Percentiles rank a stretch among this genome's conserved stretches.
These are phyloP conservation scores for Colletotrichum spaethianum DNA, from an alignment of 2,329 filamentous ascomycete species.

Conservation along the genomic window DNA sequence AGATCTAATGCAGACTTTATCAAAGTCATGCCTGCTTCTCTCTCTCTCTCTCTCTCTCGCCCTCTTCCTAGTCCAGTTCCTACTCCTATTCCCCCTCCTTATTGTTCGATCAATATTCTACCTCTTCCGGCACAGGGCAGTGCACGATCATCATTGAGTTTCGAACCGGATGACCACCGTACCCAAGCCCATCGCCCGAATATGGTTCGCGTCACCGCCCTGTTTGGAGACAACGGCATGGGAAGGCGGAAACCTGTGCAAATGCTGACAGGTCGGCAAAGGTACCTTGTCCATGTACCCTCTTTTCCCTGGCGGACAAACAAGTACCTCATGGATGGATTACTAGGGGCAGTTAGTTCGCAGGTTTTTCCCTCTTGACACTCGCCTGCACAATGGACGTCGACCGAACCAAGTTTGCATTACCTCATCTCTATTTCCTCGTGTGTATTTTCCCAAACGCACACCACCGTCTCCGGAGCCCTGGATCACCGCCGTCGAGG, in stretches of 20 bases:
- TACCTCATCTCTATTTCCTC: conserved; percentile 32
- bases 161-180: not conserved
- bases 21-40: conserved; percentile 31
- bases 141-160: not conserved
- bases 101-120: not conserved
- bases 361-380: conserved; percentile 27
- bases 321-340: not conserved
- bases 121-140: not conserved
- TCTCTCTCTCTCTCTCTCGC: not conserved
- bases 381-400: conserved; percentile 30
- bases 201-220: conserved; percentile 36
- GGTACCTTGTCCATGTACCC: conserved; percentile 18
- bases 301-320: conserved; percentile 12
- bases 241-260: conserved; percentile 20
- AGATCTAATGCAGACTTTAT: conserved; percentile 29
- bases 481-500: conserved; percentile 1
- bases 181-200: not conserved
- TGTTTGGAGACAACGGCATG: conserved; percentile 19
- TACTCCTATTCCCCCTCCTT: not conserved
- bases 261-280: conserved; percentile 21
- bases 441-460: conserved; percentile 24
- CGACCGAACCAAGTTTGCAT: conserved; percentile 39
- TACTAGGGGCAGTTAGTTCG: conserved; percentile 19
- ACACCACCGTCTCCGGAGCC: conserved; percentile 37
- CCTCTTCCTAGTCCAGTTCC: not conserved